Evolutionary conservation across 805 yeast genomes (phyloP), one percentile per base, ranked within the genome.

Genomic region (Teunomyces panamensis): DNA sequence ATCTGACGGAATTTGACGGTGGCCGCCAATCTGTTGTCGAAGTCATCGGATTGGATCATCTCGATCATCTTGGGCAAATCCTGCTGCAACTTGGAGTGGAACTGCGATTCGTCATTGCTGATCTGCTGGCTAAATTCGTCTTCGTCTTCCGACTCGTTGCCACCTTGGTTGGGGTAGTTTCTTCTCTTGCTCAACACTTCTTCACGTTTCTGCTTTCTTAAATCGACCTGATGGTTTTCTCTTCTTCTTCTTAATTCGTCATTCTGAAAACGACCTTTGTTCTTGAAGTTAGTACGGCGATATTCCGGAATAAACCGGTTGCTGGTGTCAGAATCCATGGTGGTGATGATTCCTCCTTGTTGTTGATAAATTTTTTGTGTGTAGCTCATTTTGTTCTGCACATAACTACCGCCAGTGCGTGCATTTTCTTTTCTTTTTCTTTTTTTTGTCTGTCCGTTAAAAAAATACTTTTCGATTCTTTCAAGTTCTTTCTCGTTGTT

Each of bases 231-330:
- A 61, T 92, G 97, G 49, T 88, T 95, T 68, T 92, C 99, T 69
- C 98, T 86, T 67, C 99, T 87, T 69, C 98, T 90, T 70, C 99
- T 88, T 60, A 94, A 82, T 76, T 94, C 99, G 66, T 94, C 99
- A 49, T 89, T 89, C 61, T 87, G 87, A 65, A 94, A 94, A 64
- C 96, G 83, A 54, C 94, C 89, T 67, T 91, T 89, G 75, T 94
- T 92, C 68, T 94, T 94, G 77, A 88, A 94, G 64, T 86, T 89
- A 36, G 97, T 90, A 70, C 97, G 89, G 71, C 99, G 90, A 70
- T 92, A 92, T 70, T 94, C 98, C 42, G 99, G 99, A 51, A 94
- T 88, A 69, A 89, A 92, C 72, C 91, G 86, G 58, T 77, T 77
- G 36, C 92, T 80, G 35, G 90, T 74, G 55, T 85, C 90, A 42